Conservation (phyloP, 23 red algal species). For the Pyropia yezoensis region DNA sequence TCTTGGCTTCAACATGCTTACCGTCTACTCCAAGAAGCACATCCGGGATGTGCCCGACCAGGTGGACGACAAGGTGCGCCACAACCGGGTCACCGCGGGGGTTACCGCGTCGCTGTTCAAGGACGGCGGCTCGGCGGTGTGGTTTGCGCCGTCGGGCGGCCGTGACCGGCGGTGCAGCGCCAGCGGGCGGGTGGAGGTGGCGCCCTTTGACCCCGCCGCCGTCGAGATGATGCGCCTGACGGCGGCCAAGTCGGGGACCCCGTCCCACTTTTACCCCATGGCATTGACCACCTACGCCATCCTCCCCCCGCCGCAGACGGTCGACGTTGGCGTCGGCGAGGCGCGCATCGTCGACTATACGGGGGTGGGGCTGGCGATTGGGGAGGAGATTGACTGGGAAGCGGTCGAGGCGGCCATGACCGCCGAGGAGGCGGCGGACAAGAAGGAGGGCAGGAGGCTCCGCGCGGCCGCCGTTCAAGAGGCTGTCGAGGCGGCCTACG, state of each 20-base stretch:
- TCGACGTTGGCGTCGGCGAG: conserved; percentile 71
- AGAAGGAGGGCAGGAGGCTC: no score
- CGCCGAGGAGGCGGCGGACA: no score
- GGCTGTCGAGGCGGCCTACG: no score
- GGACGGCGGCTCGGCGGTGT: conserved; percentile 71
- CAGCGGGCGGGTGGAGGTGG: conserved; percentile 51
- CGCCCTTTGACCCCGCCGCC: conserved; percentile 72
- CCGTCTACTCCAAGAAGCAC: conserved; percentile 98
- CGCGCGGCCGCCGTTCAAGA: no score
- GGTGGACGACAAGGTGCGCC: conserved; percentile 58
- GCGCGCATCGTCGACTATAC: conserved; percentile 57
- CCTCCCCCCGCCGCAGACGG: conserved; percentile 81
- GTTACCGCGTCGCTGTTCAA: conserved; percentile 51
- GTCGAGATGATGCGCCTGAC: conserved; percentile 84
- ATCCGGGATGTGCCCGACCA: conserved; percentile 85
- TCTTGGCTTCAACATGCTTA: conserved; percentile 80
- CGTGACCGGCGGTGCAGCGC: conserved; percentile 58
- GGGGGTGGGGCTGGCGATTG: conserved; percentile 58
- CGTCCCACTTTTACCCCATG: conserved; percentile 94
- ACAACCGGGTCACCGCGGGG: conserved; percentile 71
- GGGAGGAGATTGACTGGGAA: conserved; percentile 62
- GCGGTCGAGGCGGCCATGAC: no score
- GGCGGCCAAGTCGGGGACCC: conserved; percentile 42
- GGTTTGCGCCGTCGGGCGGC: conserved; percentile 94
- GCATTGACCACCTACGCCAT: conserved; percentile 82